A percentile compares a stretch with the other conserved stretches of the same genome.
Conservation (phyloP, 2,329 filamentous ascomycete species). For the Apiospora rasikravindrae region DNA sequence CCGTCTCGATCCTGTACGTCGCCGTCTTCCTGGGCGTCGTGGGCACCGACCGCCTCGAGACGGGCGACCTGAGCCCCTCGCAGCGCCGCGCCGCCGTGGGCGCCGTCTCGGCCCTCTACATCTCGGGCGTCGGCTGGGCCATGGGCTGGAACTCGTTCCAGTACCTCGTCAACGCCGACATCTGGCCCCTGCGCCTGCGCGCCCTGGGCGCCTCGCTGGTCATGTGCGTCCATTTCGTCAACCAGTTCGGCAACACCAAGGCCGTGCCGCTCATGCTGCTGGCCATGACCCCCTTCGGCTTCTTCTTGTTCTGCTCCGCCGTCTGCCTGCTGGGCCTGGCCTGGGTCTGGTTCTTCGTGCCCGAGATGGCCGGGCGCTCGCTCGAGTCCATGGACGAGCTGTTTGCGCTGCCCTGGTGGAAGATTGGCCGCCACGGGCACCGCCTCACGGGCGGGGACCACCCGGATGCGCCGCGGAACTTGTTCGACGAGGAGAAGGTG, state of each 20-base stretch:
- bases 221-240: slow-evolving; percentile 63
- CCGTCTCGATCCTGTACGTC: slow-evolving; percentile 45
- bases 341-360: slow-evolving; percentile 76
- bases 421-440: slow-evolving; percentile 15
- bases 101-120: slow-evolving; percentile 56
- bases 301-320: slow-evolving; percentile 64
- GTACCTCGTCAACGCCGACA: slow-evolving; percentile 61
- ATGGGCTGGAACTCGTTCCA: slow-evolving; percentile 57
- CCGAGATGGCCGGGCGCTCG: slow-evolving; percentile 71
- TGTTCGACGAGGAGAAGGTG: not conserved
- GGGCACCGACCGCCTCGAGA: slow-evolving; percentile 50
- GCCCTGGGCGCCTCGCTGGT: slow-evolving; percentile 46
- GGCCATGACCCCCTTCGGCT: slow-evolving; percentile 22
- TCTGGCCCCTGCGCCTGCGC: slow-evolving; percentile 38
- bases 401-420: slow-evolving; percentile 57
- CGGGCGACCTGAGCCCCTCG: slow-evolving; percentile 35
- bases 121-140: slow-evolving; percentile 53
- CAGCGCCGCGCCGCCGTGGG: slow-evolving; percentile 50
- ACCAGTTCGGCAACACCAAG: slow-evolving; percentile 61
- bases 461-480: not conserved
- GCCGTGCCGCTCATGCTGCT: slow-evolving; percentile 62
- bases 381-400: slow-evolving; percentile 74
- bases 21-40: slow-evolving; percentile 48
- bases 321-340: slow-evolving; percentile 70
- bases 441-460: slow-evolving; percentile 3